Evolutionary conservation across 2,329 filamentous ascomycete species (phyloP).

Genomic region (Colletotrichum limetticola): DNA sequence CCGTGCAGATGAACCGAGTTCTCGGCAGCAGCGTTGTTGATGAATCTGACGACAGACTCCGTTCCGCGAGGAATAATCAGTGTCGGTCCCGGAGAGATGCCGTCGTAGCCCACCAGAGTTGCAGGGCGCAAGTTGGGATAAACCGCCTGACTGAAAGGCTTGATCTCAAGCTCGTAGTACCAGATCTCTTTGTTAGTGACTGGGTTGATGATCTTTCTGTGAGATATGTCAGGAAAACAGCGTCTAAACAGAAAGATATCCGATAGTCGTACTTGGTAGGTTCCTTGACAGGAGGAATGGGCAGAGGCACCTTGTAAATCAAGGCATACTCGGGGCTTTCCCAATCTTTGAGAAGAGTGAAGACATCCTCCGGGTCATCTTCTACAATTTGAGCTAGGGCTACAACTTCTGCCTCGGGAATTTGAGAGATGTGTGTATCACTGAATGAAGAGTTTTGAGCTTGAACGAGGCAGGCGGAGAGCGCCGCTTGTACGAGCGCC

Average conservation of each 20-base stretch:
- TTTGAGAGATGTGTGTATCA: neutral
- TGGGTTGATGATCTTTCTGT: conserved; percentile 46
- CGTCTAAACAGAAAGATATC: neutral
- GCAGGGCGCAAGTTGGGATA: conserved; percentile 47
- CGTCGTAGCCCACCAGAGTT: conserved; percentile 56
- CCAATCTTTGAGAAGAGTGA: conserved; percentile 35
- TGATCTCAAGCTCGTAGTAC: conserved; percentile 51
- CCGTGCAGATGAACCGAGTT: conserved; percentile 67
- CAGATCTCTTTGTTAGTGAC: conserved; percentile 45
- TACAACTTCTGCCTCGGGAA: conserved; percentile 8
- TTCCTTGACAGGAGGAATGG: conserved; percentile 55
- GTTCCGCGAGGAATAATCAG: conserved; percentile 56
- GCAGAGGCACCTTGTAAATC: conserved; percentile 47
- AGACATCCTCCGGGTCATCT: conserved; percentile 8
- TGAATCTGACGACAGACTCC: conserved; percentile 60
- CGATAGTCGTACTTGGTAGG: conserved; percentile 48
- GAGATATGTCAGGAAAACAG: neutral
- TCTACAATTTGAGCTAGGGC: conserved; percentile 21
- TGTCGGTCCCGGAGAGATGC: conserved; percentile 59
- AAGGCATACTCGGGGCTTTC: conserved; percentile 37
- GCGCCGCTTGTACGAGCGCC: neutral
- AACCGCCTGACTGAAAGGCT: conserved; percentile 47
- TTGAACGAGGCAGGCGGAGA: neutral
- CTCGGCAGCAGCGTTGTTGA: conserved; percentile 57
- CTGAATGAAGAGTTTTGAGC: conserved; percentile 22